phyloP scores from a whole-genome alignment of 2,329 filamentous ascomycete genomes.

The Sarocladium strictum region DNA sequence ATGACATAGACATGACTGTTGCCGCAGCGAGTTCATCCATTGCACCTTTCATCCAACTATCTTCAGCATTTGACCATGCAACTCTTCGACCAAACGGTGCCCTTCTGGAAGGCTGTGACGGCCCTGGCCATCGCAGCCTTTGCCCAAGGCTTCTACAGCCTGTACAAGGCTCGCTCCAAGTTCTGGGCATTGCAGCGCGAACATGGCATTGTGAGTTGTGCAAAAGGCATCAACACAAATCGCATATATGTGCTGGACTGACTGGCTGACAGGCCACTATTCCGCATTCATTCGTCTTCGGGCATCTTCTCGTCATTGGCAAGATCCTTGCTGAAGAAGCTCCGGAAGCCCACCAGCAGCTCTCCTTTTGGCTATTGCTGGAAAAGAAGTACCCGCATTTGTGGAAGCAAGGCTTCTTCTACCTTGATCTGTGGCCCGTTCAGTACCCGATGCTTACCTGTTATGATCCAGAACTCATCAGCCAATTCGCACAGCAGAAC shows the following conservation, averaged over 20 bases:
- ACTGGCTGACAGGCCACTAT: background rate
- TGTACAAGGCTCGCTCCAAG: background rate
- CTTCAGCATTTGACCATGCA: background rate
- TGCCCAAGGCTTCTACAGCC: background rate
- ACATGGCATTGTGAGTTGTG: background rate
- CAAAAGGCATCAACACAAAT: background rate
- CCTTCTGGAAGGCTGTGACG: background rate
- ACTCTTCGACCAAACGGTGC: background rate
- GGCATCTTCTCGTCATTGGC: slow-evolving; percentile 13
- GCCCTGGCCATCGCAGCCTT: background rate
- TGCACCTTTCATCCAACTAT: too few species aligned
- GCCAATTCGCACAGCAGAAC: slow-evolving; percentile 16
- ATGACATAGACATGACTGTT: too few species aligned
- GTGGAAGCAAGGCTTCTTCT: slow-evolving; percentile 18
- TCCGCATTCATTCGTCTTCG: slow-evolving; percentile 15
- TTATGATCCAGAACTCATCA: slow-evolving; percentile 19
- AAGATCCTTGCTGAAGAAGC: background rate
- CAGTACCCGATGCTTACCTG: slow-evolving; percentile 18
- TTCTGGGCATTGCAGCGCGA: slow-evolving; percentile 1
- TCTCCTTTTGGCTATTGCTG: background rate
- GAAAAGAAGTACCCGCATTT: slow-evolving; percentile 14
- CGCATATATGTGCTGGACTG: background rate
- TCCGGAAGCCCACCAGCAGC: background rate
- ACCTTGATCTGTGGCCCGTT: slow-evolving; percentile 23
- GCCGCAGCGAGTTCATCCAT: too few species aligned